A percentile compares a stretch with the other conserved stretches of the same genome.
Evolutionary conservation across 78 protist species (phyloP).

Genomic region (Dictyostelium purpureum): DNA sequence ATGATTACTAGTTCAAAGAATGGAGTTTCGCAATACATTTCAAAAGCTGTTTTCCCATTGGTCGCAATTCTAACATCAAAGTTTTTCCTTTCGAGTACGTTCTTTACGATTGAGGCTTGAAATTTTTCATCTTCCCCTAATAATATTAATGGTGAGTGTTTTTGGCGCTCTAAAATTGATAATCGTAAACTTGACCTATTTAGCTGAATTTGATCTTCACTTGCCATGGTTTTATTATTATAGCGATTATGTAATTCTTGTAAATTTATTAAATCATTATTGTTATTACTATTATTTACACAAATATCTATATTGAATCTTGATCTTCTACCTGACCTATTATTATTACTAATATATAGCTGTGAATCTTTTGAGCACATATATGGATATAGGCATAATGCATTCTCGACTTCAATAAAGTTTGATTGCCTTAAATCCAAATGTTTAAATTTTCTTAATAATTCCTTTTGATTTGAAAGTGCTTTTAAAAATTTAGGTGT

Average conservation of each 20-base stretch:
- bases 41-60: slow-evolving; percentile 65
- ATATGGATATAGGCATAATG: slow-evolving; percentile 27
- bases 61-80: slow-evolving; percentile 71
- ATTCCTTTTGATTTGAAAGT: neutral
- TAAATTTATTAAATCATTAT: neutral
- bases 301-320: neutral
- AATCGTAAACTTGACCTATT: neutral
- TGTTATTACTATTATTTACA: neutral
- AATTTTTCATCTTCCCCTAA: slow-evolving; percentile 74
- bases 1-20: slow-evolving; percentile 52
- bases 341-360: neutral
- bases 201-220: neutral
- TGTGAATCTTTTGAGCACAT: neutral
- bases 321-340: neutral
- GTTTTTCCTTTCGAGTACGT: slow-evolving; percentile 68
- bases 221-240: neutral
- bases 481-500: slow-evolving; percentile 5
- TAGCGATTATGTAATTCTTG: neutral
- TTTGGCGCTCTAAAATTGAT: slow-evolving; percentile 21
- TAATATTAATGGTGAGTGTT: slow-evolving; percentile 60
- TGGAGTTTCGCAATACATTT: slow-evolving; percentile 69
- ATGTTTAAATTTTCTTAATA: neutral
- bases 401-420: neutral
- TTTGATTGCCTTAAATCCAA: slow-evolving; percentile 33
- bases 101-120: slow-evolving; percentile 66